phyloP scores from a whole-genome alignment of 495 filamentous ascomycete genomes.

The Clohesyomyces aquaticus region DNA sequence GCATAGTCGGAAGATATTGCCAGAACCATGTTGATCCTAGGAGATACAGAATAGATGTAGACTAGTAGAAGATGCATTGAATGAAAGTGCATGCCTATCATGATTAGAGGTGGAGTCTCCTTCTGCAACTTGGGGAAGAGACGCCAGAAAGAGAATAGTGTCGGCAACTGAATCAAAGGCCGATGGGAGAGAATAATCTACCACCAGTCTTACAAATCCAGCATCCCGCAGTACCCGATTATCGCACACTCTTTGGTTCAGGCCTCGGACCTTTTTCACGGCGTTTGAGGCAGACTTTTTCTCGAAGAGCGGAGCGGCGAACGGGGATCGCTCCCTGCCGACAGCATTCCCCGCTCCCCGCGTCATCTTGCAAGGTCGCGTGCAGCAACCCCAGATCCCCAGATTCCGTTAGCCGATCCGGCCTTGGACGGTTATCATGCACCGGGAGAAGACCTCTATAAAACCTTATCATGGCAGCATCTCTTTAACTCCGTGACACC shows the following conservation, averaged over 20 bases:
- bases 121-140: too few relatives aligned
- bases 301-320: neutral
- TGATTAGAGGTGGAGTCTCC: too few relatives aligned
- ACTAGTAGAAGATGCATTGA: too few relatives aligned
- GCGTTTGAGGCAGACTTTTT: neutral
- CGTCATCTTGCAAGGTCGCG: neutral
- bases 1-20: neutral
- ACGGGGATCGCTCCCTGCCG: neutral
- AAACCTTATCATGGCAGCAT: neutral
- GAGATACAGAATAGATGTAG: too few relatives aligned
- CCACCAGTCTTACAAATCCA: too few relatives aligned
- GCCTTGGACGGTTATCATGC: neutral
- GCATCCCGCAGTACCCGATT: neutral
- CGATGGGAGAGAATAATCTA: neutral
- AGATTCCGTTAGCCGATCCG: neutral
- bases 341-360: neutral
- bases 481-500: neutral
- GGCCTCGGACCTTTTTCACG: neutral
- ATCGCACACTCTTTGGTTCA: neutral
- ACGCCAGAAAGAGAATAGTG: neutral
- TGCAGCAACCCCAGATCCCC: neutral
- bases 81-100: too few relatives aligned
- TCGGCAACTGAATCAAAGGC: neutral
- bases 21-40: too few relatives aligned
- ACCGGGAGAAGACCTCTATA: neutral